These are phyloP conservation scores for Cercospora nicotianae DNA, from an alignment of 2,329 filamentous ascomycete genomes.

Conservation along the genomic window DNA sequence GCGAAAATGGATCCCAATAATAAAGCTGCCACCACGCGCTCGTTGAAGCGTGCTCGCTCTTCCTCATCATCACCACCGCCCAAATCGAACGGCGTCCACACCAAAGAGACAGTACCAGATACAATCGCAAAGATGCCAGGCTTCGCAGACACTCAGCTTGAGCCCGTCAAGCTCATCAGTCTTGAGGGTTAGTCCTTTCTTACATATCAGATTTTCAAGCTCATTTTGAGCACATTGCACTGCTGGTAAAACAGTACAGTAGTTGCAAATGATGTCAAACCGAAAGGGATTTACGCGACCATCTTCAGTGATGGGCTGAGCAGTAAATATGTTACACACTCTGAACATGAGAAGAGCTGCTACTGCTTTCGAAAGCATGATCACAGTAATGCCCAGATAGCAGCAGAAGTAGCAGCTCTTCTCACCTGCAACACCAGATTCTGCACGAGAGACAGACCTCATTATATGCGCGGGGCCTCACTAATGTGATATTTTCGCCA, in stretches of 20 bases:
- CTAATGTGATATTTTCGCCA: neutral
- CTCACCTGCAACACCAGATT: neutral
- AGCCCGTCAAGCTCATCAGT: conserved; percentile 38
- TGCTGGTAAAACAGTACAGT: neutral
- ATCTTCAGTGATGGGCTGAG: neutral
- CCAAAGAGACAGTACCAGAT: neutral
- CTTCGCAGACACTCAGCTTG: conserved; percentile 31
- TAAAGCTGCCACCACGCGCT: neutral
- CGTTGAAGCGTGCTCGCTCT: neutral
- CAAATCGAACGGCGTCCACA: neutral
- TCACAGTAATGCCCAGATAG: neutral
- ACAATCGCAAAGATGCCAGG: conserved; percentile 20
- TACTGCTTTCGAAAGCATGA: neutral
- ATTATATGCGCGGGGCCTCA: neutral
- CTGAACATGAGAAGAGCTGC: conserved; percentile 4
- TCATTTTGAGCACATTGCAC: neutral
- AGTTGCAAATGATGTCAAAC: conserved; percentile 6
- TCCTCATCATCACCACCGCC: neutral
- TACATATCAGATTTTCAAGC: neutral
- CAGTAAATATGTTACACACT: neutral
- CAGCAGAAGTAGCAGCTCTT: neutral
- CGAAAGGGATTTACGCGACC: conserved; percentile 15
- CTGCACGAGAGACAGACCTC: neutral
- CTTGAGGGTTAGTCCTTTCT: conserved; percentile 36
- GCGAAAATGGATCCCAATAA: neutral